These are phyloP conservation scores for Eremothecium gossypii DNA, from an alignment of 1,139 yeast genomes.

Conservation along the genomic window DNA sequence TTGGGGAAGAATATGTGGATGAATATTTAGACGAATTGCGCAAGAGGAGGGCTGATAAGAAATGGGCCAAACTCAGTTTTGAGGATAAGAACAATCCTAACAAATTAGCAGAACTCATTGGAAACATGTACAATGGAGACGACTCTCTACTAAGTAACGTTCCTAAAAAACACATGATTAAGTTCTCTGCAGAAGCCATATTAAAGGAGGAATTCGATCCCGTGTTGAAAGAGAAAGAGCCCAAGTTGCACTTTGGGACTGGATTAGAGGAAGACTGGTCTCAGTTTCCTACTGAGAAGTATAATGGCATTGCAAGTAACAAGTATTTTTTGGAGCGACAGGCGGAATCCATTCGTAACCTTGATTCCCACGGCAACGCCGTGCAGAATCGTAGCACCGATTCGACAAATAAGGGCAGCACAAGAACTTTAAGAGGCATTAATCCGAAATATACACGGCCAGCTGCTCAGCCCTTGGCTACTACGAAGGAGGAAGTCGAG, in stretches of 20 bases:
- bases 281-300: slow-evolving; percentile 11
- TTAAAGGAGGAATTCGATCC: slow-evolving; percentile 7
- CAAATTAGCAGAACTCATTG: slow-evolving; percentile 20
- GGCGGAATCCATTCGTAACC: not conserved
- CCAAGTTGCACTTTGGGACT: slow-evolving; percentile 9
- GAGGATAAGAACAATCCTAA: slow-evolving; percentile 20
- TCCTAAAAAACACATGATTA: slow-evolving; percentile 11
- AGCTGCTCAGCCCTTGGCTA: not conserved
- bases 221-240: slow-evolving; percentile 4
- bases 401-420: not conserved
- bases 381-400: not conserved
- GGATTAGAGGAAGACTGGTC: slow-evolving; percentile 10
- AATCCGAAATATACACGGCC: slow-evolving; percentile 2
- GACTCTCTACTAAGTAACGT: slow-evolving; percentile 24
- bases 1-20: slow-evolving; percentile 11
- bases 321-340: slow-evolving; percentile 12
- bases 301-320: slow-evolving; percentile 14
- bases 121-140: slow-evolving; percentile 22
- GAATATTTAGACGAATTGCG: slow-evolving; percentile 21
- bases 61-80: slow-evolving; percentile 20
- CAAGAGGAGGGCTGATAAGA: slow-evolving; percentile 18
- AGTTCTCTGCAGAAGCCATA: slow-evolving; percentile 5
- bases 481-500: slow-evolving; percentile 1
- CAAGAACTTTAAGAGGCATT: slow-evolving; percentile 1
- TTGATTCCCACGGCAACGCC: not conserved